Percentiles rank a stretch among this genome's conserved stretches.
Evolutionary conservation across 345 rosid species (phyloP).

Genomic region (Hibiscus trionum): DNA sequence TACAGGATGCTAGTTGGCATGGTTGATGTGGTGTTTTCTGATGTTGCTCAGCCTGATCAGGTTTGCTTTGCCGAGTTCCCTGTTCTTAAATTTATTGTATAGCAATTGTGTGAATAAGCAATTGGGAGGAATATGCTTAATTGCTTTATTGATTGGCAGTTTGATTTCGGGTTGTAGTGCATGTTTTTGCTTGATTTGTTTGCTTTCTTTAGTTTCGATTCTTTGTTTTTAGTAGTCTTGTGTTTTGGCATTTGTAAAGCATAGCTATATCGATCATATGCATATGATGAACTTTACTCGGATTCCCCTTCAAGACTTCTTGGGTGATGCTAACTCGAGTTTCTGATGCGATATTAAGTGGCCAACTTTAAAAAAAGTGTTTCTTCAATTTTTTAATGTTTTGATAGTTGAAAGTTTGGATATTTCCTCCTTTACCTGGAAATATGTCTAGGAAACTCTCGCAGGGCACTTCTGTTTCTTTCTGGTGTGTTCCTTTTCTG

Average conservation of each 20-base stretch:
- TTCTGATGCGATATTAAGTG: constrained; percentile 37
- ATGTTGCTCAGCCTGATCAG: constrained; percentile 99
- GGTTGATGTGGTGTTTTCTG: constrained; percentile 98
- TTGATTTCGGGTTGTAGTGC: too few species aligned
- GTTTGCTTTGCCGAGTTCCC: constrained; percentile 28
- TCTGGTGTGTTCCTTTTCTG: not conserved
- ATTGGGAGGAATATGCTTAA: too few species aligned
- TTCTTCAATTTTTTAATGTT: not conserved
- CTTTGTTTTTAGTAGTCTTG: not conserved
- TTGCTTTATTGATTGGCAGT: not conserved
- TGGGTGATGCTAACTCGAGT: constrained; percentile 52
- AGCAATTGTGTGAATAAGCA: not conserved
- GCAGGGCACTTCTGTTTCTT: too few species aligned
- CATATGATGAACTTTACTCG: constrained; percentile 40
- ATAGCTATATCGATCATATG: not conserved
- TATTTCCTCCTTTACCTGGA: not conserved
- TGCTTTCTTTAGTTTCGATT: not conserved
- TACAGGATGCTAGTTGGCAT: constrained; percentile 96
- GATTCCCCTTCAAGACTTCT: constrained; percentile 50
- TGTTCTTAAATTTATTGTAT: not conserved
- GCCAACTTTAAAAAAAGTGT: not conserved
- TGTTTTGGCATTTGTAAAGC: too few species aligned
- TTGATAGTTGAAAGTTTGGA: not conserved
- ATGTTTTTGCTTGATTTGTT: too few species aligned
- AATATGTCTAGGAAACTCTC: not conserved